These are phyloP conservation scores for Collybiopsis luxurians DNA, from an alignment of 768 basidiomycete genomes.

Conservation along the genomic window DNA sequence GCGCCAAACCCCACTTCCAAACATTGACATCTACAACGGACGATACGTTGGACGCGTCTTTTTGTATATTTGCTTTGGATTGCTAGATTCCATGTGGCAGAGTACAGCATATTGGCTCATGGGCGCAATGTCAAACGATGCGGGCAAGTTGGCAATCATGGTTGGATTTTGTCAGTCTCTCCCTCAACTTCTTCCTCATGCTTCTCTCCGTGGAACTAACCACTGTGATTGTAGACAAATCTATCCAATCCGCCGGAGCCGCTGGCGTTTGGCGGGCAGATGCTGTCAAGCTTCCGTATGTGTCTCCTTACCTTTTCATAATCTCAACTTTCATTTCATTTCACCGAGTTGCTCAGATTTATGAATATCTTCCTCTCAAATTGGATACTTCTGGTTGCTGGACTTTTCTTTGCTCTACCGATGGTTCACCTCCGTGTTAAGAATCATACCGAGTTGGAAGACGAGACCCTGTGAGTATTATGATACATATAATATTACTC, in stretches of 20 bases:
- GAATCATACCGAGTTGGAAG: constrained; percentile 54
- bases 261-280: constrained; percentile 74
- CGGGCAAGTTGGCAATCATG: constrained; percentile 76
- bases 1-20: too few relatives aligned
- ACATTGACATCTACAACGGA: too few relatives aligned
- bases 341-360: too few relatives aligned
- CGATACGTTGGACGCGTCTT: constrained; percentile 54
- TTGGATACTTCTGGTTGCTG: constrained; percentile 64
- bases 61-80: constrained; percentile 70
- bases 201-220: not conserved
- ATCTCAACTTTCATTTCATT: too few relatives aligned
- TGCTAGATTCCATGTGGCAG: constrained; percentile 86
- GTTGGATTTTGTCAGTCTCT: constrained; percentile 70
- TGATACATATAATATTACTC: too few relatives aligned
- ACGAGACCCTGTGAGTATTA: too few relatives aligned
- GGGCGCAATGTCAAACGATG: constrained; percentile 85
- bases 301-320: constrained; percentile 17
- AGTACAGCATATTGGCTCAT: constrained; percentile 77
- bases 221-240: constrained; percentile 55
- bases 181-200: too few relatives aligned
- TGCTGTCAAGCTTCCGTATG: constrained; percentile 59
- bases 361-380: constrained; percentile 72
- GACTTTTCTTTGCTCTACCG: constrained; percentile 66
- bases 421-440: constrained; percentile 74
- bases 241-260: constrained; percentile 75